Conservation (phyloP, 2,329 filamentous ascomycete genomes). For the Diaporthe sp. region DNA sequence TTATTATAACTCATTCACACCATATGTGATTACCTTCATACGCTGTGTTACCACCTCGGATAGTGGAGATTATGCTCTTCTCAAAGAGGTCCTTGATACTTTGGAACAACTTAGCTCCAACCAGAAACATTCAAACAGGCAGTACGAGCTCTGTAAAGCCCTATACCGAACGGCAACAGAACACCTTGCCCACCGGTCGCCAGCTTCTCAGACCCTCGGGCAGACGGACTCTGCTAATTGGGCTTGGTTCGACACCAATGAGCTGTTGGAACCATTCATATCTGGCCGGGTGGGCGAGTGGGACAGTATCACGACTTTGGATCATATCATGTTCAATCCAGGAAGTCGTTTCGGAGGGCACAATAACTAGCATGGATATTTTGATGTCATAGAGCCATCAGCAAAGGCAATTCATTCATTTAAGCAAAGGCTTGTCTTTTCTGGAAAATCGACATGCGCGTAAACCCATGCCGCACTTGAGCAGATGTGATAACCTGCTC, state of each 20-base stretch:
- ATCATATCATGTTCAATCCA: not conserved
- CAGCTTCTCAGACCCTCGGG: not conserved
- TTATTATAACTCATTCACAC: slow-evolving; percentile 2
- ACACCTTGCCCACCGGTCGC: not conserved
- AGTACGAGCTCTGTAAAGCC: not conserved
- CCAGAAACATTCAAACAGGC: not conserved
- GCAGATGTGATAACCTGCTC: not conserved
- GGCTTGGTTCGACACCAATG: not conserved
- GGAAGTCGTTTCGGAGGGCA: no score
- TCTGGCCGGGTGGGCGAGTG: not conserved
- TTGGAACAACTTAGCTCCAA: not conserved
- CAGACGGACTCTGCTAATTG: not conserved
- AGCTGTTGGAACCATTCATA: not conserved
- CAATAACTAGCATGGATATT: not conserved
- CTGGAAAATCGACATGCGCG: not conserved
- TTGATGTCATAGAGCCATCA: no score
- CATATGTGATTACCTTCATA: not conserved
- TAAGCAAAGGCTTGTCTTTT: not conserved
- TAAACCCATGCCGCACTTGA: not conserved
- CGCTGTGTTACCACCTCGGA: not conserved
- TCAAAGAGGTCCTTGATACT: slow-evolving; percentile 1
- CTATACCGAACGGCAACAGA: not conserved
- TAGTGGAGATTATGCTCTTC: not conserved
- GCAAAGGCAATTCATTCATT: not conserved
- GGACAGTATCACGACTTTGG: not conserved